Base-by-base conservation (phyloP, 192 early-diverging fungal species). In the Gigaspora rosea region DNA sequence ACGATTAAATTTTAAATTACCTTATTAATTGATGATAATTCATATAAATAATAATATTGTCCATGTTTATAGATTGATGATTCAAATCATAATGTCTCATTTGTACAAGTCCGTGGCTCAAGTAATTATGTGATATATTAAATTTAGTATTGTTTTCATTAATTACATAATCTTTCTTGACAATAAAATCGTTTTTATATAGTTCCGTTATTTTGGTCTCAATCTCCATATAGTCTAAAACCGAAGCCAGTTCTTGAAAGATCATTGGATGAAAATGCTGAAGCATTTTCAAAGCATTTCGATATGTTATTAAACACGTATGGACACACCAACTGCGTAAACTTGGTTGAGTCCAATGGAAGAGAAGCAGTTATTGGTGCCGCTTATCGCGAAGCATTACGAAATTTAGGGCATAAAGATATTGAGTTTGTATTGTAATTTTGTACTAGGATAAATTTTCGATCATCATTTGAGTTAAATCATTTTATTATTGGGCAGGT, bases 21-120 rank as follows among this genome's bases (percentile, higher is more conserved):
- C 4, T 41, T 41, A 6, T 41, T 6, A 41, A 41, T 41, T 41
- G 3, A 7, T 7, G 41, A 41, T 41, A 0, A 41, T 41, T 41
- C 41, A 41, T 41, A 7, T 41, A 41, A 41, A 41, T 41, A 6
- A 41, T 41, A 41, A 41, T 41, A 41, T 7, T 41, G 7, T 27
- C 27, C 27, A 1, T 27, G 27, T 27, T 27, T 27, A 41, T 41
- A 41, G 41, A 41, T 41, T 16, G 71, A 83, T 56, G 79, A 85
- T 15, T 79, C 71, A 13, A 82, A 82, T 35, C 88, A 94, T 62
- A 76, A 85, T 59, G 86, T 86, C 3, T 94, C 94, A 41, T 96
- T 95, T 85, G 86, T 98, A 20, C 96, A 99, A 82, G 95, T 91
- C 6, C 88, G 96, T 54, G 97, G 97, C 3, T 97, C 95, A 6